Evolutionary conservation across 1,284 basidiomycete species (phyloP).

Genomic region (Marasmius sp.): DNA sequence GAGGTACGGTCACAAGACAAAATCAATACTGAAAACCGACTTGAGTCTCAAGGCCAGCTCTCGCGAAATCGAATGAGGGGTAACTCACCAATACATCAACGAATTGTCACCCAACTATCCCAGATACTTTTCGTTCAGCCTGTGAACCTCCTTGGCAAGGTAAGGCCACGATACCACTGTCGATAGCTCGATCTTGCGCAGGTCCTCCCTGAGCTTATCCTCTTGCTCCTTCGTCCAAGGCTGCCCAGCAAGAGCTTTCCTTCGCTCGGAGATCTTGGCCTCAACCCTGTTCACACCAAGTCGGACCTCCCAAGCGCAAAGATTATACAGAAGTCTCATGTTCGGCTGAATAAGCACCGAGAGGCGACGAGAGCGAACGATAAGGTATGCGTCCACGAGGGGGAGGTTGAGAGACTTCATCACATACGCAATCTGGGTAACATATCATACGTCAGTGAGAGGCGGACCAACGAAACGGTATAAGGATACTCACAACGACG

Average conservation of each 20-base stretch:
- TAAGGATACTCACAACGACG: slow-evolving; percentile 65
- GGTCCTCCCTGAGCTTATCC: slow-evolving; percentile 26
- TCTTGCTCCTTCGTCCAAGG: neutral
- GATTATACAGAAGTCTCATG: slow-evolving; percentile 89
- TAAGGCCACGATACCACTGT: slow-evolving; percentile 76
- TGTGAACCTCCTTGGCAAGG: slow-evolving; percentile 76
- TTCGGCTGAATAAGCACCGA: slow-evolving; percentile 93
- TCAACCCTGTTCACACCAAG: slow-evolving; percentile 69
- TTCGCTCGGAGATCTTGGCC: slow-evolving; percentile 28
- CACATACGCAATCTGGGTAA: slow-evolving; percentile 84
- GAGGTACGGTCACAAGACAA: neutral
- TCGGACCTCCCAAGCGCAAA: slow-evolving; percentile 91
- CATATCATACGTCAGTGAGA: slow-evolving; percentile 18
- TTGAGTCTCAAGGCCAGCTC: neutral
- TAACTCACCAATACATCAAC: neutral
- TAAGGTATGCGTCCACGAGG: slow-evolving; percentile 90
- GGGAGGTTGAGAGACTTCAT: slow-evolving; percentile 91
- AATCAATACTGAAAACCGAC: neutral
- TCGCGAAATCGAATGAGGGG: neutral
- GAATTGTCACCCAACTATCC: slow-evolving; percentile 26
- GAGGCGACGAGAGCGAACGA: slow-evolving; percentile 81
- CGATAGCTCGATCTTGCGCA: slow-evolving; percentile 54
- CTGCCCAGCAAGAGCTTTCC: neutral
- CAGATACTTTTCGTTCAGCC: slow-evolving; percentile 80
- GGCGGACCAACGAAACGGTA: slow-evolving; percentile 4